These are phyloP conservation scores for Plasmodium yoelii DNA, from an alignment of 169 alveolate species.

Conservation along the genomic window DNA sequence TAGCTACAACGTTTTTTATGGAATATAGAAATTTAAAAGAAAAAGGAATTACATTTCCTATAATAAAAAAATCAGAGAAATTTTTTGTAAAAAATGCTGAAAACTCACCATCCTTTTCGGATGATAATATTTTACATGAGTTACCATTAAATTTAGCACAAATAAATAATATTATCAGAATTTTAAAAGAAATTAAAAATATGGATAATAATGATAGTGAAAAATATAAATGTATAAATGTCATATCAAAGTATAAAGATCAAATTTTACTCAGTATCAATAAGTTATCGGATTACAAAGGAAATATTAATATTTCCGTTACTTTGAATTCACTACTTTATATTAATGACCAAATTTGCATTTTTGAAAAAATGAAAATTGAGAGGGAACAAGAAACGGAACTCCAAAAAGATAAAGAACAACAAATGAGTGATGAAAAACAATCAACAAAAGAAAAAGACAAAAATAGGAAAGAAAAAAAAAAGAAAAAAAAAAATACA, in stretches of 20 bases:
- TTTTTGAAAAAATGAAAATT: conserved; percentile 25
- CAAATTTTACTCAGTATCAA: conserved; percentile 42
- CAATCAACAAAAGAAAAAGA: conserved; percentile 14
- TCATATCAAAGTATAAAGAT: conserved; percentile 45
- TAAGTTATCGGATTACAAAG: conserved; percentile 64
- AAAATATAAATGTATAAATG: conserved; percentile 46
- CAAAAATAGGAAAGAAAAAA: conserved; percentile 45
- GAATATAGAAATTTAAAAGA: conserved; percentile 83
- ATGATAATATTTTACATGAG: conserved; percentile 56
- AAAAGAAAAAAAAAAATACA: conserved; percentile 27
- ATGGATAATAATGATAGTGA: conserved; percentile 35
- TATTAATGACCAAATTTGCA: conserved; percentile 67
- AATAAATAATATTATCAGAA: conserved; percentile 66
- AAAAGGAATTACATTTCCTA: conserved; percentile 80
- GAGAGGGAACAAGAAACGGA: conserved; percentile 5
- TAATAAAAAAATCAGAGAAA: conserved; percentile 66
- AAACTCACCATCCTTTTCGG: conserved; percentile 46
- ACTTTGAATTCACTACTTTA: conserved; percentile 70
- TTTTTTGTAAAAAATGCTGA: conserved; percentile 75
- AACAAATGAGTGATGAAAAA: not conserved
- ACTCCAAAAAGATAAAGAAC: not conserved
- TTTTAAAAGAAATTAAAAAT: conserved; percentile 59
- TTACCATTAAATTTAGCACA: conserved; percentile 60
- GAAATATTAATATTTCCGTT: conserved; percentile 48
- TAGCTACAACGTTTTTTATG: conserved; percentile 78